Evolutionary conservation across 2,329 filamentous ascomycete genomes (phyloP).

Genomic region (Leptographium procerum): DNA sequence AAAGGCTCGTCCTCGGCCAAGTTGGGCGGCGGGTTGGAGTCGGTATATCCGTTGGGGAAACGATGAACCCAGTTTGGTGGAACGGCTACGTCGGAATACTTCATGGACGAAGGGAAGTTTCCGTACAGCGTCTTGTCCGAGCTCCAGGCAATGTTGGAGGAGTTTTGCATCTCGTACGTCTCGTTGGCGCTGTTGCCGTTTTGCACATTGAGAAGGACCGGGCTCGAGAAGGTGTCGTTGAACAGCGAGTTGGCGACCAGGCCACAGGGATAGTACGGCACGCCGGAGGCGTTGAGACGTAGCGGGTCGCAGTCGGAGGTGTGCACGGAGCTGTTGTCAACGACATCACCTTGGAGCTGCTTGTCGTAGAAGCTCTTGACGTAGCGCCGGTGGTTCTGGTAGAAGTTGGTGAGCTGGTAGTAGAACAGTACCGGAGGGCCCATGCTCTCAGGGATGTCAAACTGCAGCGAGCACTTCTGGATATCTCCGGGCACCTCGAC

Average conservation of each 20-base stretch:
- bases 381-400: conserved; percentile 96
- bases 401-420: conserved; percentile 94
- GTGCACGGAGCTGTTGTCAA: conserved; percentile 48
- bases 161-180: conserved; percentile 66
- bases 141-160: conserved; percentile 69
- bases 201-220: conserved; percentile 46
- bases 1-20: conserved; percentile 70
- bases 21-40: conserved; percentile 54
- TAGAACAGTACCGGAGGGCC: conserved; percentile 79
- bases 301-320: conserved; percentile 68
- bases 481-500: conserved; percentile 23
- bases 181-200: conserved; percentile 25
- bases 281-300: conserved; percentile 35
- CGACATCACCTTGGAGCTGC: conserved; percentile 63
- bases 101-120: conserved; percentile 45
- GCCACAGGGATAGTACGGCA: conserved; percentile 86
- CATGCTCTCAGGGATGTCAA: conserved; percentile 70
- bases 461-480: conserved; percentile 59
- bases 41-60: conserved; percentile 61
- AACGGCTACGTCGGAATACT: conserved; percentile 54
- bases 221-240: conserved; percentile 76
- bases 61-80: conserved; percentile 74
- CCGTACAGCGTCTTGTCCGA: conserved; percentile 76
- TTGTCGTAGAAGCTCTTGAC: conserved; percentile 77
- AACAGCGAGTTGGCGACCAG: conserved; percentile 95